Evolutionary conservation across 441 rosid genomes (phyloP).

Genomic region (Cnidoscolus chayamansa): DNA sequence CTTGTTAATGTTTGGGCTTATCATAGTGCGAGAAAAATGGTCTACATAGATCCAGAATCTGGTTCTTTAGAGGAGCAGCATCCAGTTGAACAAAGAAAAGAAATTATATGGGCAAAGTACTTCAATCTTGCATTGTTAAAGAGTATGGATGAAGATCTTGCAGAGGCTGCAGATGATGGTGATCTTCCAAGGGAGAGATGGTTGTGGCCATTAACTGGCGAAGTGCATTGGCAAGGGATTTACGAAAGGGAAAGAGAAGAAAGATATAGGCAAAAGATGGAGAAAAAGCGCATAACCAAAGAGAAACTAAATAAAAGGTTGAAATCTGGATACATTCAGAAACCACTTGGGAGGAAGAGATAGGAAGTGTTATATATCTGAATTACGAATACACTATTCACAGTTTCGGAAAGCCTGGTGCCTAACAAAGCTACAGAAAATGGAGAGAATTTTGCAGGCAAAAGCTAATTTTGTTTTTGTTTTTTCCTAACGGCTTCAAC

Average conservation of each 20-base stretch:
- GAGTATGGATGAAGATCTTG: slow-evolving; percentile 97
- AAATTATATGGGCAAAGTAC: slow-evolving; percentile 74
- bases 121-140: slow-evolving; percentile 69
- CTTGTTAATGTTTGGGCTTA: slow-evolving; percentile 95
- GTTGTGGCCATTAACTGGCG: slow-evolving; percentile 97
- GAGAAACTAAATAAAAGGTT: slow-evolving; percentile 70
- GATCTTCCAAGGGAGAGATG: slow-evolving; percentile 70
- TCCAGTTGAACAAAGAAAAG: slow-evolving; percentile 54
- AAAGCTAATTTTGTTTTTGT: slow-evolving; percentile 7
- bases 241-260: slow-evolving; percentile 95
- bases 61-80: slow-evolving; percentile 81
- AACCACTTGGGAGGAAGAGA: slow-evolving; percentile 72
- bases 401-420: slow-evolving; percentile 8
- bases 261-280: slow-evolving; percentile 90
- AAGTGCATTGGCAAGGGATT: slow-evolving; percentile 97
- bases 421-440: slow-evolving; percentile 16
- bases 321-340: slow-evolving; percentile 77
- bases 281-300: slow-evolving; percentile 83
- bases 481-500: slow-evolving; percentile 13
- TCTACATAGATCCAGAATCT: slow-evolving; percentile 73
- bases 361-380: slow-evolving; percentile 23
- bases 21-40: slow-evolving; percentile 85
- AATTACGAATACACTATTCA: neutral
- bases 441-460: slow-evolving; percentile 8
- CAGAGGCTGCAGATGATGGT: slow-evolving; percentile 94